Percentiles rank a stretch among this genome's conserved stretches.
Conservation (phyloP, 1,139 yeast genomes). For the Suzukiozyma palmioleophila region DNA sequence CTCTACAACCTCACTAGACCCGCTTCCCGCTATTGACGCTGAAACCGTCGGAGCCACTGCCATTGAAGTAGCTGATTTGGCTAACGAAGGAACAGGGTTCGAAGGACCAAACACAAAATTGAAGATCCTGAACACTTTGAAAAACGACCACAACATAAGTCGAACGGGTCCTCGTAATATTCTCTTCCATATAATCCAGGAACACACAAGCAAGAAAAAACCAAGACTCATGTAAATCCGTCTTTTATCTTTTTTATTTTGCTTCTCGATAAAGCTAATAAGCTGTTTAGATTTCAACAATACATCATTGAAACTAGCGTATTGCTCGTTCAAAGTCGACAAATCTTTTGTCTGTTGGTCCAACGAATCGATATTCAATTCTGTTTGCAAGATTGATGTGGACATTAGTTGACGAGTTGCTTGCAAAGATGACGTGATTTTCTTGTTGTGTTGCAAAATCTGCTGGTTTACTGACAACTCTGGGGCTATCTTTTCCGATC, state of each 20-base stretch:
- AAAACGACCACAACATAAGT: slow-evolving; percentile 54
- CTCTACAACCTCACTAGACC: not conserved
- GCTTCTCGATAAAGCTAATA: slow-evolving; percentile 62
- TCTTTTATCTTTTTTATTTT: slow-evolving; percentile 59
- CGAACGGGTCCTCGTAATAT: slow-evolving; percentile 53
- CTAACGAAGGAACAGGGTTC: not conserved
- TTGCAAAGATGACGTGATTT: slow-evolving; percentile 50
- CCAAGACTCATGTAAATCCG: slow-evolving; percentile 56
- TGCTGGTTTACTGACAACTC: slow-evolving; percentile 25
- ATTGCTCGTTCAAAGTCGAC: slow-evolving; percentile 44
- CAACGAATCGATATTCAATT: slow-evolving; percentile 55
- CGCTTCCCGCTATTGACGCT: not conserved
- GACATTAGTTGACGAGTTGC: slow-evolving; percentile 52
- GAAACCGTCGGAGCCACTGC: too few relatives aligned
- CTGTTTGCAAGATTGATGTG: slow-evolving; percentile 55
- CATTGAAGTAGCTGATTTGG: not conserved
- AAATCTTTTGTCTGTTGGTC: slow-evolving; percentile 57
- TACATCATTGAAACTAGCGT: slow-evolving; percentile 50
- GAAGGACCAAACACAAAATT: slow-evolving; percentile 17
- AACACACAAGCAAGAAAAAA: slow-evolving; percentile 51
- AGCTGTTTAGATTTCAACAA: slow-evolving; percentile 52
- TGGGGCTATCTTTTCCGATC: slow-evolving; percentile 12
- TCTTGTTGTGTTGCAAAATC: slow-evolving; percentile 45
- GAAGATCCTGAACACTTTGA: slow-evolving; percentile 43
- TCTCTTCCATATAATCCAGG: slow-evolving; percentile 65